Conservation (phyloP, 2,329 filamentous ascomycete species). For the Aspergillus ochraceoroseus region DNA sequence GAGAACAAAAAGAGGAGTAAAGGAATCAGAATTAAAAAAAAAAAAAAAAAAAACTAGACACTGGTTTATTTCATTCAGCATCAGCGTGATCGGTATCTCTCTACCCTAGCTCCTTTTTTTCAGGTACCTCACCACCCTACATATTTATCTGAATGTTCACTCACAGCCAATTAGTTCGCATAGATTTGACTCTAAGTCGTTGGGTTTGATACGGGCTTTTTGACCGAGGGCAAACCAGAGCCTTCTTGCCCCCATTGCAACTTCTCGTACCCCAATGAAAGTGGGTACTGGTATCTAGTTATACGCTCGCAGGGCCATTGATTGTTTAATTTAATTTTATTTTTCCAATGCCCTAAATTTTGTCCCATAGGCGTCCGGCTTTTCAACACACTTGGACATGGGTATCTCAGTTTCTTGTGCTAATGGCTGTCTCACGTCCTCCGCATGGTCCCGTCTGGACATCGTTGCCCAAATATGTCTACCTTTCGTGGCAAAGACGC, state of each 20-base stretch:
- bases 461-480: slow-evolving; percentile 26
- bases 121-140: slow-evolving; percentile 15
- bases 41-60: slow-evolving; percentile 9
- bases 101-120: slow-evolving; percentile 14
- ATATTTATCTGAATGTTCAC: slow-evolving; percentile 14
- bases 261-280: slow-evolving; percentile 10
- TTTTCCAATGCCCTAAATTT: slow-evolving; percentile 10
- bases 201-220: slow-evolving; percentile 17
- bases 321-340: slow-evolving; percentile 14
- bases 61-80: slow-evolving; percentile 9
- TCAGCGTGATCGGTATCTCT: slow-evolving; percentile 11
- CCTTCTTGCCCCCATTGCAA: slow-evolving; percentile 4
- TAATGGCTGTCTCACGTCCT: slow-evolving; percentile 21
- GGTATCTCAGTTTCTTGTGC: slow-evolving; percentile 14
- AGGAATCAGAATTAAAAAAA: slow-evolving; percentile 1
- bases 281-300: slow-evolving; percentile 23
- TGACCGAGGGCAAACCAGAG: slow-evolving; percentile 11
- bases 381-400: slow-evolving; percentile 13
- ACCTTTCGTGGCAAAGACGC: slow-evolving; percentile 30
- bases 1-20: slow-evolving; percentile 1
- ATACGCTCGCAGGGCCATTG: slow-evolving; percentile 14
- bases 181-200: slow-evolving; percentile 16
- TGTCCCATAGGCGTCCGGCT: slow-evolving; percentile 4
- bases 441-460: slow-evolving; percentile 30
- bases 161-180: slow-evolving; percentile 22